Base-by-base conservation (phyloP, 2,329 filamentous ascomycete genomes). In the Fusarium stilboides region DNA sequence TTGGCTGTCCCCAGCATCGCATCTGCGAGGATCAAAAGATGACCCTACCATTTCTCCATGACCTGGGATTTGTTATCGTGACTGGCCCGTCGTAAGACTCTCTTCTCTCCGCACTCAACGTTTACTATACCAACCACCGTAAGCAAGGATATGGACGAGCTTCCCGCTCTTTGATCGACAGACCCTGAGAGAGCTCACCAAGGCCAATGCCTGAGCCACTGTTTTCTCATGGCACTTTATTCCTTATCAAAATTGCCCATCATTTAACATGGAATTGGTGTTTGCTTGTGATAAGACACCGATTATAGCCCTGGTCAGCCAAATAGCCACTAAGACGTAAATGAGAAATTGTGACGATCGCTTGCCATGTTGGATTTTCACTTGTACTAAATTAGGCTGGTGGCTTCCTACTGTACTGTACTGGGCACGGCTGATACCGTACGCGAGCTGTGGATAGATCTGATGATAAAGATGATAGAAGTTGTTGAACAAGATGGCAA, bases 201-300 rank as follows among this genome's bases (percentile, higher is more conserved):
- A 51, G 14, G 17, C 15, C 22, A 37, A 36, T 42, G 10, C 20
- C 33, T 53, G 36, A 43, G 28, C 28, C 13, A 34, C 33, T 20
- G 34, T 20, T 24, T 26, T 50, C 14, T 26, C 46, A 69, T 54
- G 40, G 36, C 31, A 51, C 49, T 57, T 46, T 31, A 17, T 46
- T 33, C 36, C 15, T 39, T 20, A 20, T 50, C 43, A 9, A 56
- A 56, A 66, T 62, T 69, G 36, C 51, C 56, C 31, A 57, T 42
- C 43, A n/a, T 28, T 20, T 39, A 44, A 57, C 33, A 69, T 68
- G 50, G 52, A 53, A 63, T 56, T 58, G 44, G 33, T 42, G 31
- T 56, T 42, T 49, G 44, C 46, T 39, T n/a, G 20, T 28, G 42
- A 60, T 52, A 37, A 39, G 40, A 45, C 39, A 49, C 9, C 39